phyloP scores from a whole-genome alignment of 2,329 filamentous ascomycete genomes.

The Colletotrichum trifolii region DNA sequence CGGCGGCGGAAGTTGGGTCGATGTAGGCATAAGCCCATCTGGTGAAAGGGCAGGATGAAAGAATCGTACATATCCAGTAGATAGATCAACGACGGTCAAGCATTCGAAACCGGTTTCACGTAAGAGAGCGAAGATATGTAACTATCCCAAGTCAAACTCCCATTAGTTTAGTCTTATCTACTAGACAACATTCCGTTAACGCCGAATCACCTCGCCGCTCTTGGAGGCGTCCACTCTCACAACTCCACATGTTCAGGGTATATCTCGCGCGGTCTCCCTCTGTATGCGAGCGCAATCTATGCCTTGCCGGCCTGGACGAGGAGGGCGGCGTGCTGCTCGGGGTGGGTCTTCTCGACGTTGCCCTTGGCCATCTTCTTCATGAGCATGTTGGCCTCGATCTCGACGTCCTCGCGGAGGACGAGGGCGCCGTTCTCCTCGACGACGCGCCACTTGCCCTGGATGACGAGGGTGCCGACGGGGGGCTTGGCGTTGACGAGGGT shows the following conservation, averaged over 20 bases:
- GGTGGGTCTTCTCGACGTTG: constrained; percentile 36
- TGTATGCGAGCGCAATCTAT: constrained; percentile 5
- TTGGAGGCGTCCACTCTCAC: not conserved
- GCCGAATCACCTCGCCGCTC: constrained; percentile 9
- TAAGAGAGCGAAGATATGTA: too few relatives aligned
- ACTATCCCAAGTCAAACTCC: not conserved
- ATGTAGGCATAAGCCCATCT: too few relatives aligned
- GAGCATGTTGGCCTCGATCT: constrained; percentile 34
- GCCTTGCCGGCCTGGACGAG: constrained; percentile 34
- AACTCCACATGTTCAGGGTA: not conserved
- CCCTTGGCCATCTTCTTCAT: constrained; percentile 38
- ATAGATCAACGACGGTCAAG: too few relatives aligned
- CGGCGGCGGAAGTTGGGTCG: constrained; percentile 39
- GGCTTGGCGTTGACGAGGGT: constrained; percentile 36
- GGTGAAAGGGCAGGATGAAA: too few relatives aligned
- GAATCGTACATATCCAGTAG: too few relatives aligned
- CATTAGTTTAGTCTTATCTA: constrained; percentile 28
- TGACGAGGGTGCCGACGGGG: constrained; percentile 33
- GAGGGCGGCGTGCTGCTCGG: constrained; percentile 33
- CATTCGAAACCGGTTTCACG: not conserved
- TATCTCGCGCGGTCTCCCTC: constrained; percentile 11
- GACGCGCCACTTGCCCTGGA: constrained; percentile 33
- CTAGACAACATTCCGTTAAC: constrained; percentile 13
- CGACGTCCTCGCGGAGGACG: constrained; percentile 33
- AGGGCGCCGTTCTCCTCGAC: constrained; percentile 21